A percentile compares a stretch with the other conserved stretches of the same genome.
phyloP scores from a whole-genome alignment of 2,329 filamentous ascomycete species.

The Thelonectria rubi region DNA sequence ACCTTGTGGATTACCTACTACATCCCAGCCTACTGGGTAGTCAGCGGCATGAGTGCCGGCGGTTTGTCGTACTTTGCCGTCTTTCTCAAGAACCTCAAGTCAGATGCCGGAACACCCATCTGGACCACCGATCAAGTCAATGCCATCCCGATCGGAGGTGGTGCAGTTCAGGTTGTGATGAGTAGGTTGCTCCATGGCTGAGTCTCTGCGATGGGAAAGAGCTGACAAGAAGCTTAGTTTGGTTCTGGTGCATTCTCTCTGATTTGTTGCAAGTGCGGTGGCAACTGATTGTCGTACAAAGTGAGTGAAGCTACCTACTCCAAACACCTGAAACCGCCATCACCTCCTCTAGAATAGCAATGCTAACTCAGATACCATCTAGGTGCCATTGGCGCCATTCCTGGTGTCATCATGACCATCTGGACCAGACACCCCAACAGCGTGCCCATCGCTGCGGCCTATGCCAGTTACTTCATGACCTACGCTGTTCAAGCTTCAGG shows the following conservation, averaged over 20 bases:
- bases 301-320: slow-evolving; percentile 28
- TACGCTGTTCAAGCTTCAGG: slow-evolving; percentile 57
- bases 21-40: slow-evolving; percentile 22
- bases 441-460: slow-evolving; percentile 56
- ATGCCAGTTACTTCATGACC: slow-evolving; percentile 61
- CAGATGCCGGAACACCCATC: slow-evolving; percentile 35
- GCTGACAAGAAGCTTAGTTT: slow-evolving; percentile 47
- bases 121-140: slow-evolving; percentile 57
- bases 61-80: slow-evolving; percentile 44
- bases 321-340: no score
- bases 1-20: slow-evolving; percentile 44
- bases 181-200: slow-evolving; percentile 18
- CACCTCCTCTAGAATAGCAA: neutral
- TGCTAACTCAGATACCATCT: neutral
- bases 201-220: neutral
- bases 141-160: slow-evolving; percentile 57
- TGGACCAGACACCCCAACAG: slow-evolving; percentile 57
- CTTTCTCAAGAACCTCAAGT: slow-evolving; percentile 44
- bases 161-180: slow-evolving; percentile 53
- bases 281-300: slow-evolving; percentile 59
- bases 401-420: slow-evolving; percentile 61
- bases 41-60: slow-evolving; percentile 23
- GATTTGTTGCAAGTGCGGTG: slow-evolving; percentile 60
- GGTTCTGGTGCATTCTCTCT: slow-evolving; percentile 63
- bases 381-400: slow-evolving; percentile 56